Base-by-base conservation (phyloP, 306 rosid genomes). In the Ceratonia siliqua region DNA sequence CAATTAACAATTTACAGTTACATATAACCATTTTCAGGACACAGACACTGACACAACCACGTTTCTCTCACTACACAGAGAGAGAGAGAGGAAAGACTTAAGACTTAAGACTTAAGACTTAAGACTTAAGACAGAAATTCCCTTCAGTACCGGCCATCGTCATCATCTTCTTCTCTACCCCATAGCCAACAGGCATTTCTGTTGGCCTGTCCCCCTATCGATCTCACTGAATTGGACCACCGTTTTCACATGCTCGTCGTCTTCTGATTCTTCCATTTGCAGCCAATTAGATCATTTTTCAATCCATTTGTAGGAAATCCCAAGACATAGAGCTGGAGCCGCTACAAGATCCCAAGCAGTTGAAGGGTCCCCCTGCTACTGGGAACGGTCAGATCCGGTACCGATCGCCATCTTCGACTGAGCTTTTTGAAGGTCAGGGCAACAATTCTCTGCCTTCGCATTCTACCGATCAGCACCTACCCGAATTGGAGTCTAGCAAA, bases 311-410 rank as follows among this genome's bases (percentile, higher is more conserved):
- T 36, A 25, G 14, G 5, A 78, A 48, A 42, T 65, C 39, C 73
- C 78, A 70, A 63, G 66, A 74, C 70, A 74, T 20, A 81, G 87
- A 85, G 84, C 98, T 94, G 98, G 98, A 94, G 88, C 83, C 97
- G 70, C 75, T 81, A 67, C 96, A 85, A 81, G 97, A 91, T 79
- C 45, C 88, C 73, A 91, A 85, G 92, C 87, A 87, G 53, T 75
- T 78, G 77, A 87, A 91, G 93, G 89, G 86, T 85, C 85, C 88
- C 59, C 83, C 92, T 52, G 83, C 90, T 74, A 24, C 89, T 14
- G 39, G 84, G 46, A 90, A 93, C 96, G 97, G 96, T 57, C 97
- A 89, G 96, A 94, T 94, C 96, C 97, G 98, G 5, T 94, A 92
- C 83, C 86, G 99, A 87, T 86, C 99, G 52, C 97, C 93, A 6